Base-by-base conservation (phyloP, 768 basidiomycete genomes). In the Phylloporus sp. region DNA sequence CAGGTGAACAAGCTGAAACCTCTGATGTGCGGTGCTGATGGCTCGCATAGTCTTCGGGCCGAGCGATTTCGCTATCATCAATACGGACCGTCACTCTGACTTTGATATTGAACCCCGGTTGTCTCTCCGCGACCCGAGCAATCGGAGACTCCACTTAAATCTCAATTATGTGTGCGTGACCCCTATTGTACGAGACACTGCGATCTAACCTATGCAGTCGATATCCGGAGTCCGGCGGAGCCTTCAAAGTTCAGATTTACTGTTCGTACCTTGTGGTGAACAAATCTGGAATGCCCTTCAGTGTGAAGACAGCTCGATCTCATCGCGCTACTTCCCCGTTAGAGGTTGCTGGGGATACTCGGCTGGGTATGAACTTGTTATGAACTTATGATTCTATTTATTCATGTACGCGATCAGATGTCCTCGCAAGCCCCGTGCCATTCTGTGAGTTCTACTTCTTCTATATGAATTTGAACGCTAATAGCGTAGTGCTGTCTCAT, bases 1-100 rank as follows among this genome's bases (percentile, higher is more conserved):
- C 92, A 43, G 84, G 95, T 93, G 59, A 59, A 27, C 49, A 41
- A n/a, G 10, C 40, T 12, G 26, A 23, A 16, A 20, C 28, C 31
- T 24, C 32, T 47, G 18, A 27, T 29, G 49, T 22, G 18, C 23
- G 11, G 6, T 20, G 29, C 51, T 52, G 38, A 63, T 23, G 7
- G 23, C 28, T 27, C 36, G 26, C 47, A 5, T 59, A 95, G 93
- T 83, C 13, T 91, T 94, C 74, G 88, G 88, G 62, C 87, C 92
- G 15, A 95, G 94, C 65, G 95, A 98, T 52, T 99, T 97, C 60
- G 88, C 93, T 3, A 97, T 99, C 69, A 95, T 99, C 71, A 97
- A 93, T 63, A 91, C 91, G 15, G 93, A 97, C 64, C 85, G 84
- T 26, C 82, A 91, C 49, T 88, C 93, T 4, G 94, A 94, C 69